Evolutionary conservation across 768 basidiomycete species (phyloP).

Genomic region (Lentinula lateritia): DNA sequence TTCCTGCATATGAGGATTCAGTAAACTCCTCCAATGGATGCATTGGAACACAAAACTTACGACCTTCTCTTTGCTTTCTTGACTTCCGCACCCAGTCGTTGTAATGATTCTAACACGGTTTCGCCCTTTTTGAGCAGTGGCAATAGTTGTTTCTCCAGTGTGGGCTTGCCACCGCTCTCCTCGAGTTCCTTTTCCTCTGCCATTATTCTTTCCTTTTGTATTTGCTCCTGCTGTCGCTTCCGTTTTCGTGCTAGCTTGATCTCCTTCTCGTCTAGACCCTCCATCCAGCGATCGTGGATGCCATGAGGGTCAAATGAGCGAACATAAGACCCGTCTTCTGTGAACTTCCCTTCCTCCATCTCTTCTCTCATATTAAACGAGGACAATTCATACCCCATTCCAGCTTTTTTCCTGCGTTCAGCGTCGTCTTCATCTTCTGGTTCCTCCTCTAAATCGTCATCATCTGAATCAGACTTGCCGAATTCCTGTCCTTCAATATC

Average conservation of each 20-base stretch:
- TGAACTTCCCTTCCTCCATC: slow-evolving; percentile 97
- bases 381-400: slow-evolving; percentile 91
- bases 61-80: slow-evolving; percentile 40
- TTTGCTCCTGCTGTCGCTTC: slow-evolving; percentile 70
- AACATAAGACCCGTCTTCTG: slow-evolving; percentile 86
- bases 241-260: slow-evolving; percentile 77
- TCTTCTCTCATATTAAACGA: slow-evolving; percentile 99
- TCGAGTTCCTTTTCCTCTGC: slow-evolving; percentile 73
- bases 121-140: slow-evolving; percentile 82
- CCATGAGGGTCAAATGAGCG: slow-evolving; percentile 86
- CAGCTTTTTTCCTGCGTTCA: slow-evolving; percentile 67
- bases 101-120: slow-evolving; percentile 83
- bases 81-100: slow-evolving; percentile 70
- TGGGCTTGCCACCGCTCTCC: slow-evolving; percentile 59
- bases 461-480: slow-evolving; percentile 39
- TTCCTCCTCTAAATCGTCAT: slow-evolving; percentile 39
- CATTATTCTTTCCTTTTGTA: slow-evolving; percentile 61
- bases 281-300: slow-evolving; percentile 94
- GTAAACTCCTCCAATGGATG: background rate
- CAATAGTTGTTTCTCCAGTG: slow-evolving; percentile 64
- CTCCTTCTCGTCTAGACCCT: slow-evolving; percentile 77
- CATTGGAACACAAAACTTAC: slow-evolving; percentile 18
- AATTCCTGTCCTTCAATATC: slow-evolving; percentile 99
- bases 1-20: slow-evolving; percentile 12
- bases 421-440: slow-evolving; percentile 77